Conservation (phyloP, 257 asterid species). For the Penstemon newberryi region DNA sequence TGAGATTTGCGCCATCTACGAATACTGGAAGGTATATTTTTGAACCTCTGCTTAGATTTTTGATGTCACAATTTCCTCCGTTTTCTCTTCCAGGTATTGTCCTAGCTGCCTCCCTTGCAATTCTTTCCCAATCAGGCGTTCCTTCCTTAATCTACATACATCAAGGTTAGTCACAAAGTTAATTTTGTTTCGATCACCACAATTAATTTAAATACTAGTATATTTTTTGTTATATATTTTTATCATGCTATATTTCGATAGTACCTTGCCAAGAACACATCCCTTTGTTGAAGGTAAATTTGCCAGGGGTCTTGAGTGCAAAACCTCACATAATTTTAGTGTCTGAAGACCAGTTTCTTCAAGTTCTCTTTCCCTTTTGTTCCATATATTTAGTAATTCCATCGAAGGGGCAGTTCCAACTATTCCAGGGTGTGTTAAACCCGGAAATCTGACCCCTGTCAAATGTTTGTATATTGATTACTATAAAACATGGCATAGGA, state of each 20-base stretch:
- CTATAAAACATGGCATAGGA: neutral
- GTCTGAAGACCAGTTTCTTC: conserved; percentile 69
- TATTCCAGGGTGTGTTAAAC: conserved; percentile 89
- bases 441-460: conserved; percentile 89
- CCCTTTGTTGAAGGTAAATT: conserved; percentile 81
- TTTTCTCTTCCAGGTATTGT: conserved; percentile 97
- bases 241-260: neutral
- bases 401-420: conserved; percentile 93
- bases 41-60: conserved; percentile 90
- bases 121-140: conserved; percentile 78
- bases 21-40: conserved; percentile 93
- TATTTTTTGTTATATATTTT: neutral
- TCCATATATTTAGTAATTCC: conserved; percentile 84
- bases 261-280: conserved; percentile 91
- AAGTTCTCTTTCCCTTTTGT: conserved; percentile 69
- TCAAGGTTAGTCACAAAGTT: neutral
- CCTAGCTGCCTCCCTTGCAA: conserved; percentile 86
- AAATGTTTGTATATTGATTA: neutral
- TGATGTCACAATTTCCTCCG: conserved; percentile 94
- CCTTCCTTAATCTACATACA: conserved; percentile 68
- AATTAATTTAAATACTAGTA: neutral
- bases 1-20: conserved; percentile 93
- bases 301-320: conserved; percentile 85
- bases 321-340: conserved; percentile 72
- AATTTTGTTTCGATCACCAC: neutral